Evolutionary conservation across 2,329 filamentous ascomycete species (phyloP), one percentile per base, ranked within the genome.

Genomic region (Daldinia sp.): DNA sequence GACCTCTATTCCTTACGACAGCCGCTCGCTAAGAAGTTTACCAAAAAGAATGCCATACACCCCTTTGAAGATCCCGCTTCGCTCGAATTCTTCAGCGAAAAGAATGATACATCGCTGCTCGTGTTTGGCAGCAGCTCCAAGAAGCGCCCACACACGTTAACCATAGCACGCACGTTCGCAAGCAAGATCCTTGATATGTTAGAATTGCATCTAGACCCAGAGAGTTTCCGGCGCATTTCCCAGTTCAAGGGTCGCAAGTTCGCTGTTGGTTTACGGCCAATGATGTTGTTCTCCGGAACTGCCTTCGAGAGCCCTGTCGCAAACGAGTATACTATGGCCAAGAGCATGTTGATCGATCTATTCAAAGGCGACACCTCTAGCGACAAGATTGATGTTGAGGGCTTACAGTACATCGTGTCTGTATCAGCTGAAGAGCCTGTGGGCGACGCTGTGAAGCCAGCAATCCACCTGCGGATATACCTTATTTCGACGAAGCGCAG

Each of bases 41-140:
- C 90, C 82, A 99, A 98, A 88, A 98, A 98, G 85, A 99, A 99
- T 82, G 87, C 90, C 74, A 92, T 97, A 75, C 94, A 96, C 81
- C 96, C 96, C 1, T 99, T 99, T 81, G 95, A 98, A 81, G 94
- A 97, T 79, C 84, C 92, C 71, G 86, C 91, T 30, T 95, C 92
- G 60, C 88, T 98, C 73, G 93, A 98, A 82, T 99, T 99, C 85
- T 94, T 99, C 85, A 91, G 92, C 70, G 90, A 94, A 79, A 99
- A 98, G 85, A 99, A 99, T 82, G 96, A 99, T 80, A 90, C 93
- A 76, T 92, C 90, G 51, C 84, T 98, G 54, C 87, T 98, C 73
- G 87, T 96, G 73, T 97, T 97, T 76, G 94, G 91, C 59, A 90
- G 88, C 79, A 92, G 91, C 81, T 93, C 88, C 80, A 99, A 98